Conservation (phyloP, 2,329 filamentous ascomycete species). For the Calonectria pauciramosa region DNA sequence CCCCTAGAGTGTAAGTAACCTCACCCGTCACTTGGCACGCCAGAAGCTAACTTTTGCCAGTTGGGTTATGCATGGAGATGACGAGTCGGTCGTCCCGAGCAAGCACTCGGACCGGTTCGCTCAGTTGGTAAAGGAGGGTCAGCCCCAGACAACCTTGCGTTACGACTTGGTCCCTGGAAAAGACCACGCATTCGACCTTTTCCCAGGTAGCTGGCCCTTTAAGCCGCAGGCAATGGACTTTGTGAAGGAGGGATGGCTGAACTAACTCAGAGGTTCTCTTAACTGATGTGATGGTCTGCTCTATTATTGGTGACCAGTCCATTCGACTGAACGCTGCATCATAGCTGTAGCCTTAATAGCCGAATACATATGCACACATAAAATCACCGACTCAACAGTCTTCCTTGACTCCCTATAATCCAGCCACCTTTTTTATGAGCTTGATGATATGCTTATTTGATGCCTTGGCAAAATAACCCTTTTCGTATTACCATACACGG, state of each 20-base stretch:
- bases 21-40: fast-evolving
- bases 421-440: not conserved
- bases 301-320: not conserved
- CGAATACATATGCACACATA: not conserved
- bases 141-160: conserved; percentile 26
- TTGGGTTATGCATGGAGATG: conserved; percentile 41
- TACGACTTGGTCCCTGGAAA: conserved; percentile 32
- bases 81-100: conserved; percentile 31
- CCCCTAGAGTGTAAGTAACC: conserved; percentile 30
- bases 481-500: not conserved
- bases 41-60: conserved; percentile 8
- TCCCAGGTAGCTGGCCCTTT: conserved; percentile 34
- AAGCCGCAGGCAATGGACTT: conserved; percentile 32
- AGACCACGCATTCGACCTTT: conserved; percentile 43
- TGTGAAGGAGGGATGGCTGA: conserved; percentile 35
- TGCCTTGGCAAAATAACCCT: not conserved
- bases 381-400: not conserved
- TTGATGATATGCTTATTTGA: not conserved
- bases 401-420: not conserved
- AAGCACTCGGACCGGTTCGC: conserved; percentile 25
- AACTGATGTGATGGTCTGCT: not conserved
- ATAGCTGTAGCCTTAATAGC: not conserved
- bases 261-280: not conserved
- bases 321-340: not conserved
- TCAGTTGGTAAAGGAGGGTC: conserved; percentile 10